phyloP scores from a whole-genome alignment of 1,284 basidiomycete genomes.

The Trichosporon coremiiforme region DNA sequence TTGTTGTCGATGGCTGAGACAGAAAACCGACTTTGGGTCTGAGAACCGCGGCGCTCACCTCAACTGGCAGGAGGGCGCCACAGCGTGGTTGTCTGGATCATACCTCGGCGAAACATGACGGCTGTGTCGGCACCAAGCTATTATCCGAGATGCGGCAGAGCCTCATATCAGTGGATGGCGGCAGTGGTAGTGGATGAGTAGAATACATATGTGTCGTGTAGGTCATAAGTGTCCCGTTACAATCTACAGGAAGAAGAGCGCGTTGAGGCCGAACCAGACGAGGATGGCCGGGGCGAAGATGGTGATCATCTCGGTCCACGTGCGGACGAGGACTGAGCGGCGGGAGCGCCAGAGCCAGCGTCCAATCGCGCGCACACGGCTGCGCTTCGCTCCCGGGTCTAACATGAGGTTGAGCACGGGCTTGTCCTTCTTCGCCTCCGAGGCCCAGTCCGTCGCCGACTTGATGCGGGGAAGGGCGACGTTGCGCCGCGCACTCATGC shows the following conservation, averaged over 20 bases:
- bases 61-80: no score
- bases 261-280: slow-evolving; percentile 52
- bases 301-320: slow-evolving; percentile 41
- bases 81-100: no score
- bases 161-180: no score
- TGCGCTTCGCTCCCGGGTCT: slow-evolving; percentile 22
- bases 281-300: slow-evolving; percentile 49
- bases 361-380: slow-evolving; percentile 19
- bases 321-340: slow-evolving; percentile 48
- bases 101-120: no score
- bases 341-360: slow-evolving; percentile 47
- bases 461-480: slow-evolving; percentile 40
- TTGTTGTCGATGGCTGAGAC: no score
- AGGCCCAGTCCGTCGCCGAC: slow-evolving; percentile 45
- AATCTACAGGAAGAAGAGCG: slow-evolving; percentile 29
- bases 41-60: no score
- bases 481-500: slow-evolving; percentile 33
- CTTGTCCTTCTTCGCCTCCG: slow-evolving; percentile 51
- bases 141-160: no score
- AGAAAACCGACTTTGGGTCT: no score
- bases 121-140: no score
- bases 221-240: background rate
- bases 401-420: slow-evolving; percentile 42
- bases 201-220: background rate
- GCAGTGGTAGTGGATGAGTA: background rate